Conservation (phyloP, 768 basidiomycete genomes). For the Hericium alpestre region DNA sequence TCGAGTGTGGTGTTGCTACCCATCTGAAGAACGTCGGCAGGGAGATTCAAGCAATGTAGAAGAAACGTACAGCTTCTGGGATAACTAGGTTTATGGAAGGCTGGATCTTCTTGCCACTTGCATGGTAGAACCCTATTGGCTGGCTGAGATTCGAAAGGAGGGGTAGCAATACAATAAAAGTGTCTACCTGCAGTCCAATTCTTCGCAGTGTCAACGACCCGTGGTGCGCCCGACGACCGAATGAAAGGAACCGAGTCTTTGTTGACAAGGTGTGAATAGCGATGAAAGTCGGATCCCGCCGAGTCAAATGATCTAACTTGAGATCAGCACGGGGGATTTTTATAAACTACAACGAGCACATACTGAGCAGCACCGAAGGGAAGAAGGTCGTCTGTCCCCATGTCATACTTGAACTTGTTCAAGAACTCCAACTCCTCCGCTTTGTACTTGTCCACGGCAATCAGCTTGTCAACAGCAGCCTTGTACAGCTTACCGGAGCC, state of each 20-base stretch:
- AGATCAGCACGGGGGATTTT: not conserved
- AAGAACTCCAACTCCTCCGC: conserved; percentile 48
- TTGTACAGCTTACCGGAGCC: conserved; percentile 33
- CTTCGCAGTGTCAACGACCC: conserved; percentile 56
- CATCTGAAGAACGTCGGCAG: too few species aligned
- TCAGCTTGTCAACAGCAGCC: conserved; percentile 42
- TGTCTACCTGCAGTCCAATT: conserved; percentile 63
- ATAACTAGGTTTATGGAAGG: conserved; percentile 48
- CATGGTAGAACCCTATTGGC: conserved; percentile 45
- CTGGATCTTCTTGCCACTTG: conserved; percentile 33
- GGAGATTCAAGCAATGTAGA: too few species aligned
- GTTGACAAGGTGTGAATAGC: conserved; percentile 42
- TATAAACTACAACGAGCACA: conserved; percentile 13
- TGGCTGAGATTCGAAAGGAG: too few species aligned
- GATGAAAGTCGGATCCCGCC: conserved; percentile 38
- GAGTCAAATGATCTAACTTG: conserved; percentile 35
- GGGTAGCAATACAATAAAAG: too few species aligned
- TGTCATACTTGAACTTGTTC: conserved; percentile 42
- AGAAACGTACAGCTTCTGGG: conserved; percentile 37
- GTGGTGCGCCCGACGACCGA: conserved; percentile 36
- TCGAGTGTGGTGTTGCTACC: conserved; percentile 57
- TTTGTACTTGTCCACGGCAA: conserved; percentile 32
- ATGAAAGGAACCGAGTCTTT: conserved; percentile 40
- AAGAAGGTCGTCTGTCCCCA: conserved; percentile 52
- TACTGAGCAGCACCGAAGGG: conserved; percentile 59